Percentiles rank a stretch among this genome's conserved stretches.
Conservation (phyloP, 2,329 filamentous ascomycete genomes). For the Plectosphaerella plurivora region DNA sequence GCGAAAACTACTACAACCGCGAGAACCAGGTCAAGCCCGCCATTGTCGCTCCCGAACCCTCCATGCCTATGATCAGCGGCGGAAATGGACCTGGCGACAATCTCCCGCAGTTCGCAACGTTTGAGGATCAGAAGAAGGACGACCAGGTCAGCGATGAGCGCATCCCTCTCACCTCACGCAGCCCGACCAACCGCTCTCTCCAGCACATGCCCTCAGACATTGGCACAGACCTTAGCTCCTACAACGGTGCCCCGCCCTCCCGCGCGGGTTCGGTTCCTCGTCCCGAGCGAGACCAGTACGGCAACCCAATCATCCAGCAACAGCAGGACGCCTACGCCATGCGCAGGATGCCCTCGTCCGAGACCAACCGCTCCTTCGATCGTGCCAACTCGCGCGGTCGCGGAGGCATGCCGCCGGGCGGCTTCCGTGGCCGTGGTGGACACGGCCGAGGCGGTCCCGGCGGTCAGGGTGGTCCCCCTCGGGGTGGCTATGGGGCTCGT, state of each 20-base stretch:
- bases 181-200: slow-evolving; percentile 54
- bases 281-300: slow-evolving; percentile 55
- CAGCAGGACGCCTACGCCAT: slow-evolving; percentile 39
- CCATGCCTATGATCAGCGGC: slow-evolving; percentile 49
- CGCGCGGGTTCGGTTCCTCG: slow-evolving; percentile 34
- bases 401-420: slow-evolving; percentile 33
- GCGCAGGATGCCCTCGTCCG: slow-evolving; percentile 36
- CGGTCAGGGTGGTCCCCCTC: slow-evolving; percentile 35
- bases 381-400: slow-evolving; percentile 50
- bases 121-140: slow-evolving; percentile 62
- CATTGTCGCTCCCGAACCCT: slow-evolving; percentile 47
- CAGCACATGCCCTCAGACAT: slow-evolving; percentile 37
- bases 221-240: slow-evolving; percentile 27
- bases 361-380: slow-evolving; percentile 22
- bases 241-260: slow-evolving; percentile 17
- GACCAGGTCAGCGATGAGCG: slow-evolving; percentile 63
- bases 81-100: slow-evolving; percentile 47
- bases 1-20: slow-evolving; percentile 82
- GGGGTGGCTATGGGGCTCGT: slow-evolving; percentile 10
- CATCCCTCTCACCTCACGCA: slow-evolving; percentile 63
- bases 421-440: slow-evolving; percentile 39
- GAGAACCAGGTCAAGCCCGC: slow-evolving; percentile 51
- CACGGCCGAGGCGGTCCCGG: slow-evolving; percentile 31
- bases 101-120: slow-evolving; percentile 56
- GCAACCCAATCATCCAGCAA: slow-evolving; percentile 45